Evolutionary conservation across 2,329 filamentous ascomycete species (phyloP).

Genomic region (Plenodomus biglobosus): DNA sequence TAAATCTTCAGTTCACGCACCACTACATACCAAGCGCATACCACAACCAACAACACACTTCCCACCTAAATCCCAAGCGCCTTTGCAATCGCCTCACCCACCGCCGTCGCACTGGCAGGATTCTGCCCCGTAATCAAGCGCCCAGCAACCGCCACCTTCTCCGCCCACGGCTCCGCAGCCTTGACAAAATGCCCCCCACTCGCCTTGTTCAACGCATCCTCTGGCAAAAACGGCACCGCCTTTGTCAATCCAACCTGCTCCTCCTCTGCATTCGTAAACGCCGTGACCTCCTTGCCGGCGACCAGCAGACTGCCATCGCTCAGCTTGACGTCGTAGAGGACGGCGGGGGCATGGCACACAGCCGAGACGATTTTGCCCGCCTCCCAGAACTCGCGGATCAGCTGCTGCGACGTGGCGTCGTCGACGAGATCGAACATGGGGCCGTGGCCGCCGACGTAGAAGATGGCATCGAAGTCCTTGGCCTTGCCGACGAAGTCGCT

Average conservation of each 20-base stretch:
- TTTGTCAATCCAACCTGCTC: conserved; percentile 46
- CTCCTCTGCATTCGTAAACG: conserved; percentile 62
- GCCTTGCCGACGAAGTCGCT: conserved; percentile 58
- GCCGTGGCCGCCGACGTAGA: conserved; percentile 62
- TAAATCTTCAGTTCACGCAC: too few species aligned
- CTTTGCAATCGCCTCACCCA: conserved; percentile 50
- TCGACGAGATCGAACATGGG: conserved; percentile 68
- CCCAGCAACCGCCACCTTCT: conserved; percentile 47
- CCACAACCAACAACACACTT: too few species aligned
- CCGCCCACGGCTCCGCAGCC: conserved; percentile 52
- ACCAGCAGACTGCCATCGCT: conserved; percentile 57
- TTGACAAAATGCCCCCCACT: conserved; percentile 60
- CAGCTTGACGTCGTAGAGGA: conserved; percentile 59
- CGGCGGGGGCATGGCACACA: conserved; percentile 70
- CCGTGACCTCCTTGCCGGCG: conserved; percentile 60
- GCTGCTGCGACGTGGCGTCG: conserved; percentile 58
- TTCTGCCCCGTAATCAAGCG: conserved; percentile 55
- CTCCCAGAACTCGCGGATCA: conserved; percentile 64
- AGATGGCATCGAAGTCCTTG: conserved; percentile 63
- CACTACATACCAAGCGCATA: too few species aligned
- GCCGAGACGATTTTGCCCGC: conserved; percentile 65
- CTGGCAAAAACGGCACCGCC: conserved; percentile 63
- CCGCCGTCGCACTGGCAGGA: conserved; percentile 47
- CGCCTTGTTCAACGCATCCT: conserved; percentile 55
- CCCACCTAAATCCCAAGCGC: conserved; percentile 32